Evolutionary conservation across 805 yeast genomes (phyloP), one percentile per base, ranked within the genome.

Genomic region (Sugiyamaella qingdaonensis): DNA sequence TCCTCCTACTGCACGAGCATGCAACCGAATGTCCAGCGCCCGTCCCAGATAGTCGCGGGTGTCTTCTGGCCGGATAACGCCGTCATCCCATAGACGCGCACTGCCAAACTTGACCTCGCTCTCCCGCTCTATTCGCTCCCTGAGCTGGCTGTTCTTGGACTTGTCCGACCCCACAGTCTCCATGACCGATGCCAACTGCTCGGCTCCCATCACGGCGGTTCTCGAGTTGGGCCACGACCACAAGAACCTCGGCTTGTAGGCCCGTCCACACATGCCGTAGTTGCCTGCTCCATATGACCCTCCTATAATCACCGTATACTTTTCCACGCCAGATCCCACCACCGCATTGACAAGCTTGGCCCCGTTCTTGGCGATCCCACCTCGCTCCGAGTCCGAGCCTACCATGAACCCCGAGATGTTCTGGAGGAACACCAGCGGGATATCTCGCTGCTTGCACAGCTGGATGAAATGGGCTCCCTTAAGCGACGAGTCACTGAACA

Each of bases 191-290:
- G 64, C 65, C 44, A 65, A 60, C 58, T 65, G 69, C 58, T 65
- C 69, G 11, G 68, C 62, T 7, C 69, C 69, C 68, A 65, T 65
- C 29, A 65, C 69, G 18, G 66, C 69, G 10, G 69, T 65, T 21
- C 62, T 55, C 10, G 68, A 61, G 54, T 65, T 65, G 48, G 69
- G 69, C 69, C 69, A 65, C 10, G 68, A 51, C 64, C 64, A 64
- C 49, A 65, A 58, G 57, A 65, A 65, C 21, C 66, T 57, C 1
- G 69, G 69, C 48, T 58, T 60, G 54, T 65, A 65, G 16, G 69
- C 69, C 19, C 69, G 51, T 10, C 69, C 69, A 42, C 69, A 65
- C 69, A 65, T 65, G 9, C 69, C 69, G 55, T 65, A 65, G 58
- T 65, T 65, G 8, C 69, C 69, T 10, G 69, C 69, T 10, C 69